phyloP scores from a whole-genome alignment of 768 basidiomycete species.

The Fomitopsis serialis region DNA sequence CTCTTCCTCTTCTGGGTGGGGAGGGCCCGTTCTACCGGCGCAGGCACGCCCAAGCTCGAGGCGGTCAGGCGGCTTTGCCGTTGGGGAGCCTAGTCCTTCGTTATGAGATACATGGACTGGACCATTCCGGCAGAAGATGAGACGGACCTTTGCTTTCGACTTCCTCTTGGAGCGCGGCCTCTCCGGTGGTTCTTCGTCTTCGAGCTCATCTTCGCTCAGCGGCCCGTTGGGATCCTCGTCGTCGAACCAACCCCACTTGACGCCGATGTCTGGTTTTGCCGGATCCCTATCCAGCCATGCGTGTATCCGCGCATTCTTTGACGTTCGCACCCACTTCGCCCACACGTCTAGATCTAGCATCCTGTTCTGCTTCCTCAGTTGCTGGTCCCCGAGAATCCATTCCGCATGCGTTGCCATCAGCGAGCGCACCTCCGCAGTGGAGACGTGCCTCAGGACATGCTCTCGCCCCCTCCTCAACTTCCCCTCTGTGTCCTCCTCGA shows the following conservation, averaged over 20 bases:
- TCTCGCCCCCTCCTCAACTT: conserved; percentile 21
- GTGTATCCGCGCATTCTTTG: neutral
- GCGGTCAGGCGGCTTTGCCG: no score
- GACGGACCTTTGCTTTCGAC: neutral
- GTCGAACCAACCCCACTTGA: conserved; percentile 6
- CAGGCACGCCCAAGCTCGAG: no score
- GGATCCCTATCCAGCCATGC: conserved; percentile 6
- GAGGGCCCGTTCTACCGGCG: neutral
- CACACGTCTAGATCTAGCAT: conserved; percentile 42
- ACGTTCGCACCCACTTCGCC: conserved; percentile 32
- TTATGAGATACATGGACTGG: no score
- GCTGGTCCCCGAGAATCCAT: conserved; percentile 53
- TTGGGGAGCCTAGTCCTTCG: no score
- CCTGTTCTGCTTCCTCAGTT: conserved; percentile 15
- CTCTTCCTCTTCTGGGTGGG: neutral
- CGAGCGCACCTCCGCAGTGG: conserved; percentile 44
- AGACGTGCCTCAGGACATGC: conserved; percentile 42
- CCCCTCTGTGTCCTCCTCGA: conserved; percentile 26
- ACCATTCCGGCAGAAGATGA: no score
- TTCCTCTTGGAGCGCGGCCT: neutral
- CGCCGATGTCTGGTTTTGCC: no score
- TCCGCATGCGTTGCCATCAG: conserved; percentile 50
- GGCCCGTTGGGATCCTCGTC: conserved; percentile 1
- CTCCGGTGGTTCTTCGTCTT: neutral
- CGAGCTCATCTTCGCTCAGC: neutral